Percentiles rank a stretch among this genome's conserved stretches.
Conservation (phyloP, 169 alveolate genomes). For the Plasmodium knowlesi region DNA sequence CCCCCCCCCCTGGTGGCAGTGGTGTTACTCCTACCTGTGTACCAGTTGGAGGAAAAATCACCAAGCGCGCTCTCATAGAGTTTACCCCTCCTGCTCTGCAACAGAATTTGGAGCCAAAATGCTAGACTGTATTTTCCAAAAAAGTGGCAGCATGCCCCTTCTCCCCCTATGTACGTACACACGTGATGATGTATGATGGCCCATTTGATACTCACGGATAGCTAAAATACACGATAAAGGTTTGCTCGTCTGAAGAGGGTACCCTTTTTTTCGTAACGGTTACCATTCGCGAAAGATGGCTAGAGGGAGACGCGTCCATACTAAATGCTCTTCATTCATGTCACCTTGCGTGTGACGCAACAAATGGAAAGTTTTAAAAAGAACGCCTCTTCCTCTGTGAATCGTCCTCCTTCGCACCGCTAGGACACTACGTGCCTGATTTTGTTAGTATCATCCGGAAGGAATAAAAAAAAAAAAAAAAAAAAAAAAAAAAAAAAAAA, state of each 20-base stretch:
- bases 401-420: neutral
- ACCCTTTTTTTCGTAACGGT: neutral
- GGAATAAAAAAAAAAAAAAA: neutral
- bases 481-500: constrained; percentile 18
- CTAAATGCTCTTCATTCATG: neutral
- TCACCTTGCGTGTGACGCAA: neutral
- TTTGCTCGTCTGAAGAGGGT: neutral
- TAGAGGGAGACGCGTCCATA: neutral
- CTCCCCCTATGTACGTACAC: neutral
- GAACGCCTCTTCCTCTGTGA: neutral
- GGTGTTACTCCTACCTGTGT: neutral
- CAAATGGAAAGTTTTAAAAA: neutral
- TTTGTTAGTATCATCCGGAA: neutral
- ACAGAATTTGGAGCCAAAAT: neutral
- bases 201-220: neutral
- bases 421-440: neutral
- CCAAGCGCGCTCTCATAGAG: neutral
- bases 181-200: neutral
- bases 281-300: neutral
- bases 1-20: neutral
- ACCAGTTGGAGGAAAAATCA: neutral
- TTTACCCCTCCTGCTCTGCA: neutral
- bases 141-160: neutral
- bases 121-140: neutral
- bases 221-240: neutral